Evolutionary conservation across 2,329 filamentous ascomycete species (phyloP).

Genomic region (Incumbomyces lentus): DNA sequence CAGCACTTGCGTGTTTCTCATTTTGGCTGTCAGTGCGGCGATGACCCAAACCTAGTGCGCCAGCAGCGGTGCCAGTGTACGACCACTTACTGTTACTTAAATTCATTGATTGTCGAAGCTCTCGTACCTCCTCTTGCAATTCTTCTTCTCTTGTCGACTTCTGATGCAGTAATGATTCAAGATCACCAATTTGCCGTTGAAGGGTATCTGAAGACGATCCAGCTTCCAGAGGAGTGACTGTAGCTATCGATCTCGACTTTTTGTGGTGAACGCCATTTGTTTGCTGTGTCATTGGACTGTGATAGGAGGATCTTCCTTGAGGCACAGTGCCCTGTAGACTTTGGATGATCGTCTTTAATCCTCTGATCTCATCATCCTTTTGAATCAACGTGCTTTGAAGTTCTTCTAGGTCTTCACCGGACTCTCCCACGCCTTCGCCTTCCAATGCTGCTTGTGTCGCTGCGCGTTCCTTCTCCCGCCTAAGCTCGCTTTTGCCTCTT

Average conservation of each 20-base stretch:
- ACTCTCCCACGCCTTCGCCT: slow-evolving; percentile 19
- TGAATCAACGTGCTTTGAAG: slow-evolving; percentile 53
- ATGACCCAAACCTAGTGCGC: slow-evolving; percentile 3
- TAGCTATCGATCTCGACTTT: slow-evolving; percentile 15
- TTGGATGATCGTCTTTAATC: slow-evolving; percentile 95
- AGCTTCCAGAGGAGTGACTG: neutral
- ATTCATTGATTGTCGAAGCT: slow-evolving; percentile 39
- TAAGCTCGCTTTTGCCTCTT: slow-evolving; percentile 74
- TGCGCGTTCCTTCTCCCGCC: slow-evolving; percentile 76
- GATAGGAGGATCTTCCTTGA: slow-evolving; percentile 20
- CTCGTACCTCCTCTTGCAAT: slow-evolving; percentile 69
- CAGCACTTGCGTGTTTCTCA: slow-evolving; percentile 4
- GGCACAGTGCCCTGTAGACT: slow-evolving; percentile 49
- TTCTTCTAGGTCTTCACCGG: slow-evolving; percentile 17
- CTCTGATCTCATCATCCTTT: slow-evolving; percentile 93
- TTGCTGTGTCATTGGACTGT: slow-evolving; percentile 8
- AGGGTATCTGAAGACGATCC: slow-evolving; percentile 31
- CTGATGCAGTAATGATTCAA: slow-evolving; percentile 61
- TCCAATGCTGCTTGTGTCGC: slow-evolving; percentile 35
- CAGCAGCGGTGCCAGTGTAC: neutral
- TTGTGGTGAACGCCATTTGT: slow-evolving; percentile 12
- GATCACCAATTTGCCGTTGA: slow-evolving; percentile 69
- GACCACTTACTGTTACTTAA: slow-evolving; percentile 4
- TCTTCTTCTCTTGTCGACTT: slow-evolving; percentile 72
- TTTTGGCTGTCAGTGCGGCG: neutral